Evolutionary conservation across 2,329 filamentous ascomycete genomes (phyloP).

Genomic region (Hypoxylon sp.): DNA sequence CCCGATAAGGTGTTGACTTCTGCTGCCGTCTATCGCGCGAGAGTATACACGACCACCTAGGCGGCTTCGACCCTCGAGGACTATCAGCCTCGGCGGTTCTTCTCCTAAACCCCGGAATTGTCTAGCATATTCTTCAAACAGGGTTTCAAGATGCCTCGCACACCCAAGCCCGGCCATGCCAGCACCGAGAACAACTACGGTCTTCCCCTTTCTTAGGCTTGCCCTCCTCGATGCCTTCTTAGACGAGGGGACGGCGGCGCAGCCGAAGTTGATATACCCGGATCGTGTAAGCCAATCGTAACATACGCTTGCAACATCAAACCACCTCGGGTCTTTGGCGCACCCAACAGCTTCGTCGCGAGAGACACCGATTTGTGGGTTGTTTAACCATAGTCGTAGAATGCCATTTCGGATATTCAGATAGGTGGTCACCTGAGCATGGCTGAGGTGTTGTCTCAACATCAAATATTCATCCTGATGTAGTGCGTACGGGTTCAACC

Average conservation of each 20-base stretch:
- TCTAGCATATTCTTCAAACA: constrained; percentile 81
- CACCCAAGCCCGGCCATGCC: constrained; percentile 94
- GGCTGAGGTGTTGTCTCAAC: constrained; percentile 81
- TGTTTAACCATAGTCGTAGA: constrained; percentile 85
- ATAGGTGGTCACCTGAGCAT: constrained; percentile 91
- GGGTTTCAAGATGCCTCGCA: constrained; percentile 86
- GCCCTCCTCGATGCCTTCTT: constrained; percentile 51
- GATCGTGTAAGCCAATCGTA: constrained; percentile 91
- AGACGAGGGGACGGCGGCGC: constrained; percentile 72
- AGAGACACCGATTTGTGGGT: constrained; percentile 82
- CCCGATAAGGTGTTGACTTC: constrained; percentile 56
- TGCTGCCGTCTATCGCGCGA: constrained; percentile 69
- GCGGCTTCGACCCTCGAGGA: constrained; percentile 86
- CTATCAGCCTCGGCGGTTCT: constrained; percentile 74
- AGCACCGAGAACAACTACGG: constrained; percentile 86
- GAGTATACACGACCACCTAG: constrained; percentile 96
- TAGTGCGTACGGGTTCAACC: constrained; percentile 87
- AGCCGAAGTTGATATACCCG: constrained; percentile 97
- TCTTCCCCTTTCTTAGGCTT: constrained; percentile 66
- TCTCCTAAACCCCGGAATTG: constrained; percentile 71
- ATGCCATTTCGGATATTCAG: constrained; percentile 96
- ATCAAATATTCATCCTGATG: constrained; percentile 85
- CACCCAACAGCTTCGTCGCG: constrained; percentile 89
- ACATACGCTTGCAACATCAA: constrained; percentile 85
- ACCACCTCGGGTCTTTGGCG: constrained; percentile 86